These are phyloP conservation scores for Peterozyma xylosa DNA, from an alignment of 805 yeast species.

Conservation along the genomic window DNA sequence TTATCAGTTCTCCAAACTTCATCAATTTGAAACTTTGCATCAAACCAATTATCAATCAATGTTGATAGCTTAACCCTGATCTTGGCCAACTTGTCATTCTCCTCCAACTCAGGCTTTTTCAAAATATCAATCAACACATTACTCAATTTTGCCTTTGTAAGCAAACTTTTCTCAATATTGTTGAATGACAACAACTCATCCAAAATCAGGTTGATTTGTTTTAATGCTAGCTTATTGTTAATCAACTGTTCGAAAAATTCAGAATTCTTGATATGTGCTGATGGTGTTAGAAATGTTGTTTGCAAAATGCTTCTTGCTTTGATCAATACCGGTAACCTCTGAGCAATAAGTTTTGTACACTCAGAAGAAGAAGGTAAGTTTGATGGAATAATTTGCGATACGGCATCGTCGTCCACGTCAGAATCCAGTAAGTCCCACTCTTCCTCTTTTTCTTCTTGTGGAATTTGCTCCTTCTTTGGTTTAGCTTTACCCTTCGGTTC, in stretches of 20 bases:
- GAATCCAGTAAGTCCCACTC: conserved; percentile 10
- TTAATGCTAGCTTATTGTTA: background rate
- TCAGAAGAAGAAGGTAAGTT: too few relatives aligned
- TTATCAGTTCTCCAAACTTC: background rate
- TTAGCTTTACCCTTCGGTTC: background rate
- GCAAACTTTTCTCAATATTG: background rate
- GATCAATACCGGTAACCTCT: background rate
- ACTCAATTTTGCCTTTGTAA: background rate
- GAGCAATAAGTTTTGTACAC: too few relatives aligned
- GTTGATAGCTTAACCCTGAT: background rate
- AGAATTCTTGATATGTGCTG: background rate
- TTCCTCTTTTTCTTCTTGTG: conserved; percentile 9
- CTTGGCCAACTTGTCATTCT: background rate
- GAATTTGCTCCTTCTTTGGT: background rate
- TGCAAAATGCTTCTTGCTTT: background rate
- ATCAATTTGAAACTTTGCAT: background rate
- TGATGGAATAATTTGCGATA: too few relatives aligned
- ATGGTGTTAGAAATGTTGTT: background rate
- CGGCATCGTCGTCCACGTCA: background rate
- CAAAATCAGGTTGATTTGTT: too few relatives aligned
- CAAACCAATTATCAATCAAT: background rate
- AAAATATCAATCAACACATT: background rate
- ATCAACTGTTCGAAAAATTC: background rate
- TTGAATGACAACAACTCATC: background rate
- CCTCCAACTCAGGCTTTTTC: background rate